Percentiles rank a stretch among this genome's conserved stretches.
phyloP scores from a whole-genome alignment of 352 stramenopile species.

The Elongisporangium undulatum region DNA sequence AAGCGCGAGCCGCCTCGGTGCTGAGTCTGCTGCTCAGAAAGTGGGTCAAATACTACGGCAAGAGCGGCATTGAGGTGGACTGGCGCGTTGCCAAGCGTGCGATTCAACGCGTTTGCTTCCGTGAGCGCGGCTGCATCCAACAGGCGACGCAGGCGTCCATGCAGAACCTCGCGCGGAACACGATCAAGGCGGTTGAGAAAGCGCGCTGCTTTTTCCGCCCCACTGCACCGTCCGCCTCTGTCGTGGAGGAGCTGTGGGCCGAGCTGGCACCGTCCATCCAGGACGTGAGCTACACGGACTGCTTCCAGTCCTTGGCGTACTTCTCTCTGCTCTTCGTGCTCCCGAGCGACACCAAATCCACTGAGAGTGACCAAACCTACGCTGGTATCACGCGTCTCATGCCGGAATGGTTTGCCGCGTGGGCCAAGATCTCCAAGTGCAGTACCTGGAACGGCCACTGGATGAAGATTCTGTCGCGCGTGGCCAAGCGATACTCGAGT shows the following conservation, averaged over 20 bases:
- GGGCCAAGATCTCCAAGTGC: slow-evolving; percentile 45
- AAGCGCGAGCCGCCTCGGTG: slow-evolving; percentile 33
- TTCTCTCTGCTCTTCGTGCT: slow-evolving; percentile 51
- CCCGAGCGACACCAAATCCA: slow-evolving; percentile 7
- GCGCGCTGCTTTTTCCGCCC: slow-evolving; percentile 40
- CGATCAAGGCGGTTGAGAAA: slow-evolving; percentile 45
- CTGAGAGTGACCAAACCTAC: slow-evolving; percentile 3
- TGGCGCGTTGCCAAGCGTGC: slow-evolving; percentile 39
- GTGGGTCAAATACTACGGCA: slow-evolving; percentile 31
- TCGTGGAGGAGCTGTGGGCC: slow-evolving; percentile 48
- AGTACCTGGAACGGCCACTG: slow-evolving; percentile 67
- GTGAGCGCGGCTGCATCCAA: slow-evolving; percentile 21
- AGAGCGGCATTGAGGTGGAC: slow-evolving; percentile 27
- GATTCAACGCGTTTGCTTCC: slow-evolving; percentile 55
- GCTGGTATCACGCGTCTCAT: slow-evolving; percentile 15
- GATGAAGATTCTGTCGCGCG: slow-evolving; percentile 67
- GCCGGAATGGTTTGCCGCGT: slow-evolving; percentile 51
- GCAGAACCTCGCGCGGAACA: slow-evolving; percentile 26
- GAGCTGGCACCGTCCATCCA: slow-evolving; percentile 36
- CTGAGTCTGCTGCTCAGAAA: slow-evolving; percentile 49
- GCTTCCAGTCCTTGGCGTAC: slow-evolving; percentile 54
- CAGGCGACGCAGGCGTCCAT: slow-evolving; percentile 34
- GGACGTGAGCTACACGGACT: slow-evolving; percentile 40
- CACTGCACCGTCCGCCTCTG: slow-evolving; percentile 13
- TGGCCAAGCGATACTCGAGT: slow-evolving; percentile 42